Percentiles rank a stretch among this genome's conserved stretches.
Evolutionary conservation across 2,329 filamentous ascomycete genomes (phyloP).

Genomic region (Triangularia setosa): DNA sequence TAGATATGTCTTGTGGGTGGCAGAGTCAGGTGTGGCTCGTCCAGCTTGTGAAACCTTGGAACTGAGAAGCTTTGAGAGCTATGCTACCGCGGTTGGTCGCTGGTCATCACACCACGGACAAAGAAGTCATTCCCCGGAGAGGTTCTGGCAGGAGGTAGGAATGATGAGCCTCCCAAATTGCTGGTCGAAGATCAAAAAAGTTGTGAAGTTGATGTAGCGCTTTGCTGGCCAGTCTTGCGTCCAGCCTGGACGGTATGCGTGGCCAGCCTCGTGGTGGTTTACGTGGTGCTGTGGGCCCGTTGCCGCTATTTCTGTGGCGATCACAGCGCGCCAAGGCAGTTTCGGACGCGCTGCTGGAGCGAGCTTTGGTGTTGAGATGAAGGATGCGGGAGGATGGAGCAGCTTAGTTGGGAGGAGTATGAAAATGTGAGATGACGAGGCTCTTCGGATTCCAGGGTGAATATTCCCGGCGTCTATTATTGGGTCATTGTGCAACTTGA

Average conservation of each 20-base stretch:
- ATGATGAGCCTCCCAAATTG: not conserved
- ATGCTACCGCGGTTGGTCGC: not conserved
- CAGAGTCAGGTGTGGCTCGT: not conserved
- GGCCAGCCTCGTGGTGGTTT: not conserved
- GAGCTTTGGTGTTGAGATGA: not conserved
- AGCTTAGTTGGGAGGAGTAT: not conserved
- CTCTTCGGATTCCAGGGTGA: not conserved
- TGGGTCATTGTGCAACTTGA: not conserved
- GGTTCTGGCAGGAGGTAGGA: not conserved
- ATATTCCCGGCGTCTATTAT: not conserved
- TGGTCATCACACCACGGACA: not conserved
- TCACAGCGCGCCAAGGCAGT: not conserved
- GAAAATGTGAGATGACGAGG: not conserved
- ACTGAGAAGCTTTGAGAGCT: not conserved
- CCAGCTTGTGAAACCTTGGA: not conserved
- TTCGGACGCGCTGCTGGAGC: not conserved
- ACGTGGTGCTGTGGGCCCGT: conserved; percentile 1
- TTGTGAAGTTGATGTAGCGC: not conserved
- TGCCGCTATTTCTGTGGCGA: not conserved
- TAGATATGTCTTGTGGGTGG: not conserved
- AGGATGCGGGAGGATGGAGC: not conserved
- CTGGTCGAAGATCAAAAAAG: not conserved
- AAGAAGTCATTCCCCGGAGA: not conserved
- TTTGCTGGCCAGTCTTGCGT: not conserved
- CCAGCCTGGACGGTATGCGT: not conserved